Conservation (phyloP, 345 rosid species). For the Erysimum cheiranthoides region DNA sequence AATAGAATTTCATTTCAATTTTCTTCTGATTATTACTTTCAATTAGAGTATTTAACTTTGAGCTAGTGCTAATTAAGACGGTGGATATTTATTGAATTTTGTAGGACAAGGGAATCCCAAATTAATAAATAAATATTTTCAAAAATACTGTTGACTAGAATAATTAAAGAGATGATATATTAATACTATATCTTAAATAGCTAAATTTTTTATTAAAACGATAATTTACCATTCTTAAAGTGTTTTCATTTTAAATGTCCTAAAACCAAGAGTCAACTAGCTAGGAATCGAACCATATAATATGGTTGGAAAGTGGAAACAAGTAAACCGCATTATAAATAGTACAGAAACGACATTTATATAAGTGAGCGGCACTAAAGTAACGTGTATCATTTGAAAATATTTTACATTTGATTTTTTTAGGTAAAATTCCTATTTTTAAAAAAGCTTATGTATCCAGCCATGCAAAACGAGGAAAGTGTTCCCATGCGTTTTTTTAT, state of each 20-base stretch:
- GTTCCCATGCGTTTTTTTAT: conserved; percentile 18
- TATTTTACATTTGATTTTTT: conserved; percentile 5
- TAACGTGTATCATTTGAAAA: background rate
- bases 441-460: conserved; percentile 15
- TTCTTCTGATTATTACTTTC: background rate
- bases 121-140: conserved; percentile 15
- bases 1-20: background rate
- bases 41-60: background rate
- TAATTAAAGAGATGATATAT: conserved; percentile 23
- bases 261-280: conserved; percentile 44
- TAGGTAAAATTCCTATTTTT: conserved; percentile 19
- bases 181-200: too few species aligned
- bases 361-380: conserved; percentile 15
- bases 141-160: conserved; percentile 38
- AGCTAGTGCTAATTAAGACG: background rate
- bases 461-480: conserved; percentile 38
- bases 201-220: too few species aligned
- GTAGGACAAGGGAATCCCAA: conserved; percentile 22
- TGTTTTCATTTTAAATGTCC: conserved; percentile 21
- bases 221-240: conserved; percentile 25
- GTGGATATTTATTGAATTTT: background rate
- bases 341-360: conserved; percentile 8
- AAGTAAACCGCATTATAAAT: conserved; percentile 31
- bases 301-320: conserved; percentile 42
- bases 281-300: conserved; percentile 30